Evolutionary conservation across 1,284 basidiomycete species (phyloP).

Genomic region (Bjerkandera adusta): DNA sequence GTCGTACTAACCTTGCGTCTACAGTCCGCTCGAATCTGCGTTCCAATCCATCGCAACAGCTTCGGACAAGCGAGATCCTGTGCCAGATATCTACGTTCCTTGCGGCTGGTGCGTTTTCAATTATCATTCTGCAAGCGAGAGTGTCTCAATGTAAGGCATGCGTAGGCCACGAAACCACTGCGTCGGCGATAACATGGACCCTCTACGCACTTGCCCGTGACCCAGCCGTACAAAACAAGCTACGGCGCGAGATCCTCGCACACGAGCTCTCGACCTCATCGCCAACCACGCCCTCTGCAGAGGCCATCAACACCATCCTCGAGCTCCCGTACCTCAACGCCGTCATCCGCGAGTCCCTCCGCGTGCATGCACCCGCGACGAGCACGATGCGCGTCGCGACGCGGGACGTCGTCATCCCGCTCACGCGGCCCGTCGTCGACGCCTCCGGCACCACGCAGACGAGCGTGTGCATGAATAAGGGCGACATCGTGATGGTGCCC

Average conservation of each 20-base stretch:
- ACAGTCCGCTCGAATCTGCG: constrained; percentile 62
- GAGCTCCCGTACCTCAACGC: constrained; percentile 54
- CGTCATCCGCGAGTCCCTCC: constrained; percentile 63
- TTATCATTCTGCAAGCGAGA: neutral
- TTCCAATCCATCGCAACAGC: constrained; percentile 44
- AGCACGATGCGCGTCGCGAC: constrained; percentile 59
- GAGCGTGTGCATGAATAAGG: constrained; percentile 47
- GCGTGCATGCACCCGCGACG: constrained; percentile 64
- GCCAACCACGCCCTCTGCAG: constrained; percentile 7
- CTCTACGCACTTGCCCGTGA: constrained; percentile 61
- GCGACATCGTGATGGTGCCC: constrained; percentile 61
- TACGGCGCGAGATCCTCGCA: constrained; percentile 53
- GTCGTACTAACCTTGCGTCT: neutral
- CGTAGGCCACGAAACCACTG: constrained; percentile 53
- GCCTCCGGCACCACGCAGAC: constrained; percentile 33
- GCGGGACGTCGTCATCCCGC: constrained; percentile 60
- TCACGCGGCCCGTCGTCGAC: constrained; percentile 25
- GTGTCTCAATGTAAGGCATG: no score
- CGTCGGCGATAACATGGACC: constrained; percentile 70
- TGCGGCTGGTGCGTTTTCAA: constrained; percentile 38
- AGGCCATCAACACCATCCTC: constrained; percentile 29
- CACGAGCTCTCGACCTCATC: constrained; percentile 17
- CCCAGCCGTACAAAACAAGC: constrained; percentile 49
- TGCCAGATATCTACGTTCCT: constrained; percentile 81
- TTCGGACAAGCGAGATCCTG: constrained; percentile 66